phyloP scores from a whole-genome alignment of 1,284 basidiomycete genomes.

The Baeospora myosura region DNA sequence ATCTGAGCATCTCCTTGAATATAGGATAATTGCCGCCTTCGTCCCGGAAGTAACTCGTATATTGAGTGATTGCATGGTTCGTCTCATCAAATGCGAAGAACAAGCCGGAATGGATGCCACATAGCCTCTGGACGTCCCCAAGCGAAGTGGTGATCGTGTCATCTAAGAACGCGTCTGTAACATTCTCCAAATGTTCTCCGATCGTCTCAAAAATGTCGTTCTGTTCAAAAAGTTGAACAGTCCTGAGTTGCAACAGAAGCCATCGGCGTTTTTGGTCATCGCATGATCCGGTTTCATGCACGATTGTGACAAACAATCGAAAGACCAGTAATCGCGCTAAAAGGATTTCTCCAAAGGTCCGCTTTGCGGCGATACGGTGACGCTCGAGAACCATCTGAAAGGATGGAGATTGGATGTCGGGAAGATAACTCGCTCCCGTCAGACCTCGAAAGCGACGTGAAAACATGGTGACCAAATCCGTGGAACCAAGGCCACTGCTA shows the following conservation, averaged over 20 bases:
- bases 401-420: no score
- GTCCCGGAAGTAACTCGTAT: background rate
- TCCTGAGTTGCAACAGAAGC: background rate
- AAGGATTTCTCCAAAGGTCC: background rate
- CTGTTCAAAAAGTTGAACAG: background rate
- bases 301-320: background rate
- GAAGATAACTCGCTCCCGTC: no score
- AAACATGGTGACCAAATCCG: background rate
- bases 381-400: no score
- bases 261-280: background rate
- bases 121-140: background rate
- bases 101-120: background rate
- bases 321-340: background rate
- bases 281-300: background rate
- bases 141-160: background rate
- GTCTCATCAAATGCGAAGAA: conserved; percentile 1
- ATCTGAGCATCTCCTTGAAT: background rate
- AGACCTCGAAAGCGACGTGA: no score
- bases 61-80: background rate
- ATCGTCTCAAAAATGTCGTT: background rate
- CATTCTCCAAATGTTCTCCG: background rate
- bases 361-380: no score
- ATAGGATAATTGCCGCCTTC: background rate
- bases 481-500: background rate
- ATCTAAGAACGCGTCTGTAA: background rate